These are phyloP conservation scores for Ceratobasidium sp. DNA, from an alignment of 1,284 basidiomycete species.

Conservation along the genomic window DNA sequence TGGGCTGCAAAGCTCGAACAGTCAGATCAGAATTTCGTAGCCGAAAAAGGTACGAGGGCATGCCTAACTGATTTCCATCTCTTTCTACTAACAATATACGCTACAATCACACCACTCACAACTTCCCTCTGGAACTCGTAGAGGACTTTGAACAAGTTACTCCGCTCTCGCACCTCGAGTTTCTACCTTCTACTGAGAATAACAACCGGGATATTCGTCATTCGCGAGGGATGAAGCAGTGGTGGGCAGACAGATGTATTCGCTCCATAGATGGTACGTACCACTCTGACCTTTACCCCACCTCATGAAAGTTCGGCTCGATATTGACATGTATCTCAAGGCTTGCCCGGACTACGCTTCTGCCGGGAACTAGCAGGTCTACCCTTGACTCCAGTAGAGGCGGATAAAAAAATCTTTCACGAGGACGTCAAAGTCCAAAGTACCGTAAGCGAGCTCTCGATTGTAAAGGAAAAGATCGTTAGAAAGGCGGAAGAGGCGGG, in stretches of 20 bases:
- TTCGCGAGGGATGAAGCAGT: constrained; percentile 59
- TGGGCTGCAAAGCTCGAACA: constrained; percentile 55
- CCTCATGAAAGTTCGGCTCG: too few relatives aligned
- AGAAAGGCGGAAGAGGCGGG: constrained; percentile 32
- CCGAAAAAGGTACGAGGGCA: constrained; percentile 46
- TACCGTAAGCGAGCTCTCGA: background rate
- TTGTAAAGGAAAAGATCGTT: background rate
- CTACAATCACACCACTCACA: too few relatives aligned
- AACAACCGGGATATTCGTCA: constrained; percentile 16
- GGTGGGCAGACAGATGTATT: constrained; percentile 64
- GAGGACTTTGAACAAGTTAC: constrained; percentile 17
- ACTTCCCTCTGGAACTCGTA: background rate
- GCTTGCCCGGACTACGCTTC: constrained; percentile 23
- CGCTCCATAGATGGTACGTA: constrained; percentile 64
- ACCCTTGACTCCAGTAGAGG: constrained; percentile 16
- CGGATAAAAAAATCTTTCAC: constrained; percentile 32
- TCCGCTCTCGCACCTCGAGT: constrained; percentile 28
- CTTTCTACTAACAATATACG: too few relatives aligned
- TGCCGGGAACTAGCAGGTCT: constrained; percentile 40
- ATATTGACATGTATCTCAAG: background rate
- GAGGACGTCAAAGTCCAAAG: constrained; percentile 18
- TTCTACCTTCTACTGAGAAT: constrained; percentile 20
- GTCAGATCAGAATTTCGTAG: constrained; percentile 51
- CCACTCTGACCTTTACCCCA: too few relatives aligned
- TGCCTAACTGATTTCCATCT: too few relatives aligned